These are phyloP conservation scores for Amanita rubescens DNA, from an alignment of 768 basidiomycete species.

Conservation along the genomic window DNA sequence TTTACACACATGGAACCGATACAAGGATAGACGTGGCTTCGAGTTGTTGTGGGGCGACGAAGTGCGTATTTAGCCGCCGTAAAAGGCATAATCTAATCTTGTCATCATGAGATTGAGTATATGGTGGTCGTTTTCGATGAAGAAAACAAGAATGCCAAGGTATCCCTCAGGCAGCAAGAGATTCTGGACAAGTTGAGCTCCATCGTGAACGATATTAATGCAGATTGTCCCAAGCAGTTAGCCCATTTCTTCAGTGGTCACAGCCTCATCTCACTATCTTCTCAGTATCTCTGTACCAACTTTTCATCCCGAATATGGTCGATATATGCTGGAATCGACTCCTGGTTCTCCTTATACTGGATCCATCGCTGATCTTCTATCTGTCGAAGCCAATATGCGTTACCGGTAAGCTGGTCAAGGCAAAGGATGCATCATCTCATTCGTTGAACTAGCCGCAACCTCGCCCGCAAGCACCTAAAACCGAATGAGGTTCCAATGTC, in stretches of 20 bases:
- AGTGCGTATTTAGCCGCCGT: conserved; percentile 38
- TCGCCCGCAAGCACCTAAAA: conserved; percentile 78
- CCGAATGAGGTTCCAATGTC: conserved; percentile 87
- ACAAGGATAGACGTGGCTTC: conserved; percentile 88
- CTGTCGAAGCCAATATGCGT: conserved; percentile 93
- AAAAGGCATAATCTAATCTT: not conserved
- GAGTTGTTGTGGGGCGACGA: conserved; percentile 98
- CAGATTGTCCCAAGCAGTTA: conserved; percentile 53
- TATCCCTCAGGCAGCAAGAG: conserved; percentile 94
- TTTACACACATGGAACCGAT: conserved; percentile 83
- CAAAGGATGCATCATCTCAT: not conserved
- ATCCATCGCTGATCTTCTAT: conserved; percentile 74
- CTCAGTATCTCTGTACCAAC: conserved; percentile 69
- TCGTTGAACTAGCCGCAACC: conserved; percentile 50
- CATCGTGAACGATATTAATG: conserved; percentile 59
- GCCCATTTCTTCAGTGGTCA: conserved; percentile 13
- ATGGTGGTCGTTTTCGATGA: conserved; percentile 88
- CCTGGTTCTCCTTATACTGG: conserved; percentile 94
- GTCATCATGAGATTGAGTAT: conserved; percentile 73
- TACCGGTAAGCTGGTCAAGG: conserved; percentile 53
- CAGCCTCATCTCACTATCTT: conserved; percentile 2
- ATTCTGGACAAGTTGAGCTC: conserved; percentile 74
- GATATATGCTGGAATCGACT: conserved; percentile 98
- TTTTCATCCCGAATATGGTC: conserved; percentile 97
- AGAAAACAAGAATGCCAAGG: conserved; percentile 66